phyloP scores from a whole-genome alignment of 371 early-diverging fungal genomes.

The Mucor sp. region DNA sequence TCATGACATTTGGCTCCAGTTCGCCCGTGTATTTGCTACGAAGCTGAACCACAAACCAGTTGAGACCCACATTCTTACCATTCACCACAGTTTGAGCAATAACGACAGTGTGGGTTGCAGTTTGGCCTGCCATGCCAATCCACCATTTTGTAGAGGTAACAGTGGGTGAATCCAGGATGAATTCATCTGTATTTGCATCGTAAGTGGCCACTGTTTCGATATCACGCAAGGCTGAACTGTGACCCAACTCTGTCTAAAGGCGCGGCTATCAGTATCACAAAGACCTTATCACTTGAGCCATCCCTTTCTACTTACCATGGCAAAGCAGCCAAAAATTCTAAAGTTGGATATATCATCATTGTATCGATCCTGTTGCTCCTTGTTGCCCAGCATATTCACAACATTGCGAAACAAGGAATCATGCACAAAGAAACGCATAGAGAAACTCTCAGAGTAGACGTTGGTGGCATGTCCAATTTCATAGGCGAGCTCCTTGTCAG shows the following conservation, averaged over 20 bases:
- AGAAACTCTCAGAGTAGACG: slow-evolving; percentile 60
- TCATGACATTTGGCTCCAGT: slow-evolving; percentile 75
- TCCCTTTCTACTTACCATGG: slow-evolving; percentile 62
- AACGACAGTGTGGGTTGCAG: slow-evolving; percentile 74
- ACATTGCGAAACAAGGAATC: slow-evolving; percentile 58
- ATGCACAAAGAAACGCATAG: slow-evolving; percentile 65
- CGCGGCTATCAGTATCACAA: neutral
- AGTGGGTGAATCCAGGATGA: slow-evolving; percentile 82
- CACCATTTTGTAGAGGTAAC: slow-evolving; percentile 91
- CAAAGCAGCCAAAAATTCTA: slow-evolving; percentile 67
- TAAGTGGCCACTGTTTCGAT: slow-evolving; percentile 90
- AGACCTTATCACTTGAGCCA: too few species aligned
- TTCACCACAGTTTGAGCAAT: slow-evolving; percentile 67
- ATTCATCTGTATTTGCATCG: slow-evolving; percentile 74
- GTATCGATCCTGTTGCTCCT: slow-evolving; percentile 60
- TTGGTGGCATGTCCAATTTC: slow-evolving; percentile 29
- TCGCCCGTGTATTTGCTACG: slow-evolving; percentile 74
- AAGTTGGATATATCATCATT: slow-evolving; percentile 53
- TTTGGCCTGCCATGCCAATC: slow-evolving; percentile 89
- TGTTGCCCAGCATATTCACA: slow-evolving; percentile 57
- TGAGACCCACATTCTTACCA: slow-evolving; percentile 71
- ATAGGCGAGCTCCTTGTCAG: slow-evolving; percentile 12
- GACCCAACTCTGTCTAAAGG: slow-evolving; percentile 64
- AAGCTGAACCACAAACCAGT: slow-evolving; percentile 86
- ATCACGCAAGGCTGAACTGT: slow-evolving; percentile 86